Conservation (phyloP, 306 rosid species). For the Ammopiptanthus mongolicus region DNA sequence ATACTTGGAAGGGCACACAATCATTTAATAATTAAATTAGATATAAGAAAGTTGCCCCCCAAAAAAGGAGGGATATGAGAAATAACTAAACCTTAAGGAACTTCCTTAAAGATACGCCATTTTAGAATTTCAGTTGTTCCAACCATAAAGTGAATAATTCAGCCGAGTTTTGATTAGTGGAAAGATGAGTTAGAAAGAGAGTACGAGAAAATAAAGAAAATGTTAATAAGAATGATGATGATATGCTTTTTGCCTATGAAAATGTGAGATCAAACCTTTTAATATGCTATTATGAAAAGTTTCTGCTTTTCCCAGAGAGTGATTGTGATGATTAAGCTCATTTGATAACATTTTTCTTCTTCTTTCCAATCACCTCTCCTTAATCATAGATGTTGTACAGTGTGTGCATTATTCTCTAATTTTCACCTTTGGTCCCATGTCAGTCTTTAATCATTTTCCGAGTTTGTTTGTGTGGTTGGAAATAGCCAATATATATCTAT, state of each 20-base stretch:
- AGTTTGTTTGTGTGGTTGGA: not conserved
- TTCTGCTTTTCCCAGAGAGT: constrained; percentile 7
- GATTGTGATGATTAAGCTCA: constrained; percentile 12
- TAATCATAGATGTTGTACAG: not conserved
- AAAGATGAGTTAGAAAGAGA: not conserved
- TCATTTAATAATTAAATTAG: not conserved
- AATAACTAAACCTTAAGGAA: not conserved
- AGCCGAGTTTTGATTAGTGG: not conserved
- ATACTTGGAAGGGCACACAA: not conserved
- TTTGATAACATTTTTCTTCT: not conserved
- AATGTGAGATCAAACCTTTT: not conserved
- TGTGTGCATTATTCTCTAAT: not conserved
- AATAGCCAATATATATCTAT: not conserved
- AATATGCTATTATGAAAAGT: not conserved
- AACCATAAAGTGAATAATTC: not conserved
- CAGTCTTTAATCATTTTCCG: not conserved
- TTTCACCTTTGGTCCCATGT: not conserved
- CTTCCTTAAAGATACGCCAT: not conserved
- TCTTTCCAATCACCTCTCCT: not conserved
- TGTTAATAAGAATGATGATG: not conserved
- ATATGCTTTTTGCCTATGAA: not conserved
- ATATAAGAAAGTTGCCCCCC: not conserved
- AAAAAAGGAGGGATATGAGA: not conserved
- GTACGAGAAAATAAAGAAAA: not conserved
- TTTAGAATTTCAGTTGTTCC: not conserved